phyloP scores from a whole-genome alignment of 2,329 filamentous ascomycete species.

The Penicillium vulpinum region DNA sequence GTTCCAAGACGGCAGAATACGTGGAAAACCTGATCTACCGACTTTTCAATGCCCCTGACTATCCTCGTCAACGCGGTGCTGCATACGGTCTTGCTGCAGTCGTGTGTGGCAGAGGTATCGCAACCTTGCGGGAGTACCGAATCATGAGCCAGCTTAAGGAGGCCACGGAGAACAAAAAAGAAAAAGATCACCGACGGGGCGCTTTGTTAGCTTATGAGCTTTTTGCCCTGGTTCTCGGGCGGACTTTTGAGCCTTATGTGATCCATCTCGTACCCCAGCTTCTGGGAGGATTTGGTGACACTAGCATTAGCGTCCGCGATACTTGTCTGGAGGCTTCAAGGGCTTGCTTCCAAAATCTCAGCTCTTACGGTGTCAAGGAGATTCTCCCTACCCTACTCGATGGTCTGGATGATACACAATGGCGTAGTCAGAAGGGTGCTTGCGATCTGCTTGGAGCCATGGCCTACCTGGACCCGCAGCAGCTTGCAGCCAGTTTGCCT shows the following conservation, averaged over 20 bases:
- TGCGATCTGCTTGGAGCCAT: constrained; percentile 96
- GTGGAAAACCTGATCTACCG: constrained; percentile 77
- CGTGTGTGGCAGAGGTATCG: constrained; percentile 82
- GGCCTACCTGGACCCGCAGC: constrained; percentile 96
- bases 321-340: constrained; percentile 91
- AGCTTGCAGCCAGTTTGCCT: constrained; percentile 85
- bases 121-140: constrained; percentile 76
- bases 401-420: constrained; percentile 91
- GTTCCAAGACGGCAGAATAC: constrained; percentile 75
- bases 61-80: constrained; percentile 87
- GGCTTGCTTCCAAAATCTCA: constrained; percentile 87
- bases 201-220: constrained; percentile 89
- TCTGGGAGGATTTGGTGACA: constrained; percentile 84
- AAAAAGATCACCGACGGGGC: constrained; percentile 82
- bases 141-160: constrained; percentile 78
- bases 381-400: constrained; percentile 88
- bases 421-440: constrained; percentile 97
- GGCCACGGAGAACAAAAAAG: constrained; percentile 94
- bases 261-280: constrained; percentile 93
- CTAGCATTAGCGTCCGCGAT: constrained; percentile 84
- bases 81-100: constrained; percentile 93
- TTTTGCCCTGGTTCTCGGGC: constrained; percentile 79
- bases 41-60: constrained; percentile 83
- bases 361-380: constrained; percentile 93
- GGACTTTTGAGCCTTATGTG: constrained; percentile 92